Evolutionary conservation across 2,329 filamentous ascomycete genomes (phyloP).

Genomic region (Cladophialophora bantiana): DNA sequence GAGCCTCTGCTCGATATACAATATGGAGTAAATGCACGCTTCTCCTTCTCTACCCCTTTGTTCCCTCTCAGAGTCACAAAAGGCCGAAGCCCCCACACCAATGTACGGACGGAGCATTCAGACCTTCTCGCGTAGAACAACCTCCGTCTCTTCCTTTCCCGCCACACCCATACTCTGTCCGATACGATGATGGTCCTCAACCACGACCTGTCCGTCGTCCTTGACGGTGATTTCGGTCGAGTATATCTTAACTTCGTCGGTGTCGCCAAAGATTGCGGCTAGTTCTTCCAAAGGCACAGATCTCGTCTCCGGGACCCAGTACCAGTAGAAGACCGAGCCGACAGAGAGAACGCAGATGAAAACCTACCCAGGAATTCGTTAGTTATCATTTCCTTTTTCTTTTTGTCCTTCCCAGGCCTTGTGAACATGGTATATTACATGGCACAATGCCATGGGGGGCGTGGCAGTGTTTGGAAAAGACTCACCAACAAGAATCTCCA

Average conservation of each 20-base stretch:
- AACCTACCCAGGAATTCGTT: conserved; percentile 16
- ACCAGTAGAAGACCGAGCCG: conserved; percentile 16
- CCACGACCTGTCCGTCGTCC: background rate
- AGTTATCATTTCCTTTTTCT: background rate
- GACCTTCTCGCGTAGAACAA: background rate
- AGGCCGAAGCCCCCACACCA: background rate
- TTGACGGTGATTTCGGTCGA: conserved; percentile 2
- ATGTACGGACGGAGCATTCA: background rate
- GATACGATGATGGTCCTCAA: background rate
- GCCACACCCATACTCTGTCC: background rate
- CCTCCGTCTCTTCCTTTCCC: background rate
- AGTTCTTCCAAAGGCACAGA: conserved; percentile 44
- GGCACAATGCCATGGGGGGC: background rate
- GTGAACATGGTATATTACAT: background rate
- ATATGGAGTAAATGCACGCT: background rate
- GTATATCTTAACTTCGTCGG: conserved; percentile 12
- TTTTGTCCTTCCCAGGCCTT: background rate
- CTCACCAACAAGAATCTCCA: conserved; percentile 17
- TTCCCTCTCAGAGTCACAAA: background rate
- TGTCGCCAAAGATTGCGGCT: conserved; percentile 39
- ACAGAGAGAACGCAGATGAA: conserved; percentile 20
- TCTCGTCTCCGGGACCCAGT: conserved; percentile 43
- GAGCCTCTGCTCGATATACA: background rate
- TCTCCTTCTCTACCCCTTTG: background rate
- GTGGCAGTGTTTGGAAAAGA: background rate